Base-by-base conservation (phyloP, 768 basidiomycete species). In the Trametes coccinea region DNA sequence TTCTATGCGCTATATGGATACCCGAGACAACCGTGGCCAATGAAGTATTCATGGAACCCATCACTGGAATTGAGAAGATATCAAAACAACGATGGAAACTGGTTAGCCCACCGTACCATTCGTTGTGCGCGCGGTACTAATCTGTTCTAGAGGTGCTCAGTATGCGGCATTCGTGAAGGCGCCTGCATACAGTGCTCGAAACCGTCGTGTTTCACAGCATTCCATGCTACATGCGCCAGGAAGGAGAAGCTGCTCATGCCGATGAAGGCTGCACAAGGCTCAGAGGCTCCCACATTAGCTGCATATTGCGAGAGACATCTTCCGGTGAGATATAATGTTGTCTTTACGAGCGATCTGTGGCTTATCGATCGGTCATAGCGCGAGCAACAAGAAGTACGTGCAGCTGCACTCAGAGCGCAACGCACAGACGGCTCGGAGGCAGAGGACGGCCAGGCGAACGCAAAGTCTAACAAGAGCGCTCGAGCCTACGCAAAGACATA, bases 131-230 rank as follows among this genome's bases (percentile, higher is more conserved):
- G 4, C 56, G 16, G 22, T 53, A 1, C 40, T 61, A 16, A 56
- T 33, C 9, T 52, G 3, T 30, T 41, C 3, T 49, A 77, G 80
- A 90, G 84, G 71, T 90, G 89, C 68, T 83, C 84, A 5, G 71
- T 90, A 41, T 90, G 89, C 67, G 84, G 64, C 67, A 75, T 77
- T 60, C 77, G 73, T 61, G 76, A 80, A 53, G 96, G 96, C 5
- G 95, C 96, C 0, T 98, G 96, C 73, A 96, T 99, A 46, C 97
- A 98, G 73, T 99, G 97, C 73, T 88, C 87, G 55, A 96, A 93
- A 75, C 79, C 84, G 2, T 89, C 86, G 1, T 98, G 97, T 76
- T 95, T 92, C 73, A 81, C 90, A 14, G 95, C 97, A 0, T 99
- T 97, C 68, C 97, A 99, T 71, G 83, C 90, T 1, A 95, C 96